Evolutionary conservation across 2,329 filamentous ascomycete species (phyloP).

Genomic region (Exophiala spinifera): DNA sequence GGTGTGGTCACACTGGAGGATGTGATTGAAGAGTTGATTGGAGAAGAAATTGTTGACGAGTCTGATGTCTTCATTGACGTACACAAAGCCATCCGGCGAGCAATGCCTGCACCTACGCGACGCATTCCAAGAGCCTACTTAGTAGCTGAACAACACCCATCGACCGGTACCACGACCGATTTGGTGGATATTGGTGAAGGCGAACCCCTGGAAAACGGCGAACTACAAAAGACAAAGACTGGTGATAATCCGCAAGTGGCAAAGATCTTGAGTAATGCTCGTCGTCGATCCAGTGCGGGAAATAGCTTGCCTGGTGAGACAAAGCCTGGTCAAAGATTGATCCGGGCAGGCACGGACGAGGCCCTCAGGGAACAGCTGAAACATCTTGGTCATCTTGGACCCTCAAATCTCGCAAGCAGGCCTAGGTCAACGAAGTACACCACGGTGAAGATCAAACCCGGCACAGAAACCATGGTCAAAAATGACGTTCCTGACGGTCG

Average conservation of each 20-base stretch:
- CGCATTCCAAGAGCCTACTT: slow-evolving; percentile 60
- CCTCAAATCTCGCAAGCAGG: slow-evolving; percentile 60
- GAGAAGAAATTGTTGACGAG: slow-evolving; percentile 98
- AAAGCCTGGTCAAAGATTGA: slow-evolving; percentile 42
- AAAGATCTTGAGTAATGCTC: slow-evolving; percentile 27
- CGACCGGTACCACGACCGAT: slow-evolving; percentile 30
- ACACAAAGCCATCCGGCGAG: slow-evolving; percentile 91
- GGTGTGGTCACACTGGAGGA: slow-evolving; percentile 96
- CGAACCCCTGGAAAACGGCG: slow-evolving; percentile 32
- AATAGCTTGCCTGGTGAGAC: slow-evolving; percentile 32
- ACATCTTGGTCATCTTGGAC: slow-evolving; percentile 63
- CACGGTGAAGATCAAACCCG: slow-evolving; percentile 65
- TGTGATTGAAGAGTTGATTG: slow-evolving; percentile 97
- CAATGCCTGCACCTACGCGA: slow-evolving; percentile 77
- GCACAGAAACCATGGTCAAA: slow-evolving; percentile 35
- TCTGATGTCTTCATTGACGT: slow-evolving; percentile 98
- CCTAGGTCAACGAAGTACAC: slow-evolving; percentile 61
- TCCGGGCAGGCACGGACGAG: slow-evolving; percentile 50
- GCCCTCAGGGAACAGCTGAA: slow-evolving; percentile 57
- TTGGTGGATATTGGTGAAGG: slow-evolving; percentile 49
- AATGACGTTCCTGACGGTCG: slow-evolving; percentile 41
- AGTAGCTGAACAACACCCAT: slow-evolving; percentile 39
- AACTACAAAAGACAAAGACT: slow-evolving; percentile 24
- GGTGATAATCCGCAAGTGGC: slow-evolving; percentile 33
- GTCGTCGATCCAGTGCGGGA: slow-evolving; percentile 35